Evolutionary conservation across 768 basidiomycete genomes (phyloP), one percentile per base, ranked within the genome.

Genomic region (Podaxis carcinomalis): DNA sequence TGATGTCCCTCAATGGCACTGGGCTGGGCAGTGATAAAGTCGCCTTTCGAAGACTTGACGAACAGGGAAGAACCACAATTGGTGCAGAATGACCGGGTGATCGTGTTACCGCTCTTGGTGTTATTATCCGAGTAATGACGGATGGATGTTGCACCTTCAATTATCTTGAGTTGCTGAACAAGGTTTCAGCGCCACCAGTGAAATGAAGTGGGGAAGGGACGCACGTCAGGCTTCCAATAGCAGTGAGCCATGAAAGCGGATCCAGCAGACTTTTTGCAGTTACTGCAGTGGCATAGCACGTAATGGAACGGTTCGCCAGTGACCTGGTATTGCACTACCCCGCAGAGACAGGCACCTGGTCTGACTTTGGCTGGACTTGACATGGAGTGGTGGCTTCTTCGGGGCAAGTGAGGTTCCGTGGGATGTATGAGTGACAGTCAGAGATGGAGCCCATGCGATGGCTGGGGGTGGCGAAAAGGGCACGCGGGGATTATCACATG

Each of bases 161-260:
- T 67, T 10, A 74, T 40, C 11, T 53, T 65, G 11, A 73, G 62
- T 56, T 69, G 59, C 71, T 73, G 16, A 14, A 50, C 9, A 44
- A 25, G 9, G 27, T 27, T 23, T 49, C 11, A 55, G 21, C 2
- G n/a, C n/a, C 19, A n/a, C 7, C 51, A 7, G 19, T 4, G 19
- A 14, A 32, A 5, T 61, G 27, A 27, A 35, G 25, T 16, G 6
- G 16, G n/a, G 47, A 5, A 51, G 21, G 5, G n/a, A 59, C 61
- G 13, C 44, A 75, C 75, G 53, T 68, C 50, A 23, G 51, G 61
- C 57, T 72, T 70, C 68, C 72, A 76, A 56, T 71, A 65, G 4
- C 68, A 62, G 57, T 74, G 72, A n/a, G 70, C 62, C 62, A 72
- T 68, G 63, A 75, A 76, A 2, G 69, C 72, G 27, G 70, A 70